phyloP scores from a whole-genome alignment of 345 rosid genomes.

The Eucalyptus leucophloia region DNA sequence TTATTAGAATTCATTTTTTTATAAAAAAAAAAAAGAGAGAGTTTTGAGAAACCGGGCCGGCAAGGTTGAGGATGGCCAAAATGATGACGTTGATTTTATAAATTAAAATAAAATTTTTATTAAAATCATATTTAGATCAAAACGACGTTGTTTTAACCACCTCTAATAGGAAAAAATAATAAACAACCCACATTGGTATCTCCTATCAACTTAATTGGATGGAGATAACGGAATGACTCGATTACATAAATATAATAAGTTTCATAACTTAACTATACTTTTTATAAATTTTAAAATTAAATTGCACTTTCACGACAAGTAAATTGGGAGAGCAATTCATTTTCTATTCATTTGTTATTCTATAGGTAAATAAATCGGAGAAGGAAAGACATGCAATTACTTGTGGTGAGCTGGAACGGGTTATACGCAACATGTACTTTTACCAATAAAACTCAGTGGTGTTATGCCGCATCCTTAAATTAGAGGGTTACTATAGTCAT shows the following conservation, averaged over 20 bases:
- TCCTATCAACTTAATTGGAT: not conserved
- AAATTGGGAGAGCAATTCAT: not conserved
- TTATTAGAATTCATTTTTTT: no score
- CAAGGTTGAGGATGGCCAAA: not conserved
- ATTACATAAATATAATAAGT: not conserved
- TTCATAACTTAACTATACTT: no score
- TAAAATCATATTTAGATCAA: not conserved
- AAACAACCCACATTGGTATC: not conserved
- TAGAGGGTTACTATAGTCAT: not conserved
- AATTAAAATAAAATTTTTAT: no score
- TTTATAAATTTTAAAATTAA: no score
- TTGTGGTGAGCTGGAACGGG: not conserved
- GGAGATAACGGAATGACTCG: accelerated
- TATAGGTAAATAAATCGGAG: not conserved
- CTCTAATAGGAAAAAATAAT: no score
- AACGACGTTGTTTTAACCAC: not conserved
- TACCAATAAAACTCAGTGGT: not conserved
- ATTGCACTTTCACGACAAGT: no score
- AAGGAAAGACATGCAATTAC: not conserved
- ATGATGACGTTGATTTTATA: accelerated
- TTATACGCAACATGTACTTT: not conserved
- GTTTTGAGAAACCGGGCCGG: not conserved
- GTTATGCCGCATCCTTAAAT: not conserved
- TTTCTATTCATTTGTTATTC: not conserved
- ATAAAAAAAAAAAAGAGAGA: not conserved